Conservation (phyloP, 73 alveolate species). For the Symbiodinium natans region DNA sequence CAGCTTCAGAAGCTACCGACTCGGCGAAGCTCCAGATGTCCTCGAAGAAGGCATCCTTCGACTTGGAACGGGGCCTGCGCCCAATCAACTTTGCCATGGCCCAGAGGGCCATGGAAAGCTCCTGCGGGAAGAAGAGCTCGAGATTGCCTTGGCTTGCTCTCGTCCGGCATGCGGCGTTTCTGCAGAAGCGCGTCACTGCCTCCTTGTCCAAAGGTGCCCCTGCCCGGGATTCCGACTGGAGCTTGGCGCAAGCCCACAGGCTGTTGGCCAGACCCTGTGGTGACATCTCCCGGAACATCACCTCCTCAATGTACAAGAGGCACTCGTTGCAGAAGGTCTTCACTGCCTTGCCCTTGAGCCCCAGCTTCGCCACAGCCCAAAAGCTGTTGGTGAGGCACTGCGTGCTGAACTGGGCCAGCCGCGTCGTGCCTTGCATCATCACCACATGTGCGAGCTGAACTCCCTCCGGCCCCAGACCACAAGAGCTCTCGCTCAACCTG, state of each 20-base stretch:
- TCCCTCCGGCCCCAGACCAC: not conserved
- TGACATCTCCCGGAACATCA: constrained; percentile 69
- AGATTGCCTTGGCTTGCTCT: constrained; percentile 21
- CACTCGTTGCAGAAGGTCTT: not conserved
- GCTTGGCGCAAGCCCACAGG: constrained; percentile 75
- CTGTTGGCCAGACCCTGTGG: constrained; percentile 85
- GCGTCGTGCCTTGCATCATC: not conserved
- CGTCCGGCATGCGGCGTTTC: constrained; percentile 60
- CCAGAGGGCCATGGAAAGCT: too few species aligned
- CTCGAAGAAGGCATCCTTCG: too few species aligned
- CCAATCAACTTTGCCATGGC: too few species aligned
- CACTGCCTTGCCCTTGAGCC: constrained; percentile 39
- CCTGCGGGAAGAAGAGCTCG: constrained; percentile 39
- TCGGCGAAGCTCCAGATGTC: too few species aligned
- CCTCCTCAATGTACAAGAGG: constrained; percentile 22
- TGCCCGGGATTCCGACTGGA: constrained; percentile 49
- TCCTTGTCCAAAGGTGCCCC: not conserved
- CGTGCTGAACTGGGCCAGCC: not conserved
- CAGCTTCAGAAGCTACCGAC: too few species aligned
- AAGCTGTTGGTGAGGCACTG: constrained; percentile 68
- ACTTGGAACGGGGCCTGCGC: too few species aligned
- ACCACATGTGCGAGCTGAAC: not conserved
- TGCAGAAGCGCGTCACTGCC: not conserved
- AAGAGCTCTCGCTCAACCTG: not conserved
- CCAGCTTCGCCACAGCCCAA: constrained; percentile 84